Conservation (phyloP, 139 green algal genomes). For the Micromonas commoda region DNA sequence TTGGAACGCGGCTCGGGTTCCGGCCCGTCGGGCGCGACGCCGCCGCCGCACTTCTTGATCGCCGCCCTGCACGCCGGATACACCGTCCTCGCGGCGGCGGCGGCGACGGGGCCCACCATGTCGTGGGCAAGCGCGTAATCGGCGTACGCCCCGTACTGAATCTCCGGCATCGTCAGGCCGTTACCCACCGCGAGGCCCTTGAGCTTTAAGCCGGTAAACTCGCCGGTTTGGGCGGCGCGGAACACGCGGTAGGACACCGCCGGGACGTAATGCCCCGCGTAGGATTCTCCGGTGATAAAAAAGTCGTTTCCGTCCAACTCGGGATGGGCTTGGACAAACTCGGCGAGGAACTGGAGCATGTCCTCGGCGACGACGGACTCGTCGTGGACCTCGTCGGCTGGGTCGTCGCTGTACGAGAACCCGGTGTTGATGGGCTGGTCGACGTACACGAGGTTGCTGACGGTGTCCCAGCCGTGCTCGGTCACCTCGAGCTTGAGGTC, state of each 20-base stretch:
- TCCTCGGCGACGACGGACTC: constrained; percentile 73
- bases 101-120: background rate
- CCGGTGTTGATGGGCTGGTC: constrained; percentile 91
- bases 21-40: background rate
- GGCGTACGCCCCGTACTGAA: constrained; percentile 74
- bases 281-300: constrained; percentile 83
- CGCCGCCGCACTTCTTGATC: constrained; percentile 5
- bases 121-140: constrained; percentile 40
- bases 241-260: constrained; percentile 25
- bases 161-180: constrained; percentile 78
- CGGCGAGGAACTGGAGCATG: constrained; percentile 91
- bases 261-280: constrained; percentile 52
- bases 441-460: constrained; percentile 47
- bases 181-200: constrained; percentile 81
- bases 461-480: constrained; percentile 66
- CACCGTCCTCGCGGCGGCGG: background rate
- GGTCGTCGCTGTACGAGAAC: constrained; percentile 68
- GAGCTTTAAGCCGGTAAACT: constrained; percentile 5
- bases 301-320: constrained; percentile 61
- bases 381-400: constrained; percentile 43
- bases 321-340: constrained; percentile 65
- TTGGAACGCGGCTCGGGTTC: background rate
- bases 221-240: constrained; percentile 11
- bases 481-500: background rate
- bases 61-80: background rate